Evolutionary conservation across 768 basidiomycete species (phyloP).

Genomic region (Pulveroboletus sp.): DNA sequence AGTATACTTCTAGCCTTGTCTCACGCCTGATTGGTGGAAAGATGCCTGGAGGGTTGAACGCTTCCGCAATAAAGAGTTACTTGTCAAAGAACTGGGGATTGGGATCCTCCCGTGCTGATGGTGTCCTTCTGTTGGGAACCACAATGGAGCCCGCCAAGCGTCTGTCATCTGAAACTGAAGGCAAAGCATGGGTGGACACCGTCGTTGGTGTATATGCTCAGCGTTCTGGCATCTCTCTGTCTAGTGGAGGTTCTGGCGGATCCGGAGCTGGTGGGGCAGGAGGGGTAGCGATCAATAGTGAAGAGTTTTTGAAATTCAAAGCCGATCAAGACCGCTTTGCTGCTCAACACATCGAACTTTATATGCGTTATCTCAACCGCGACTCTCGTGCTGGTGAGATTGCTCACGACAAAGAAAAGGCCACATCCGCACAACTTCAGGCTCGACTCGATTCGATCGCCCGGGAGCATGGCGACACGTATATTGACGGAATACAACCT

Average conservation of each 20-base stretch:
- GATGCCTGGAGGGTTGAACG: slow-evolving; percentile 99
- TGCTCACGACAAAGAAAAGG: slow-evolving; percentile 83
- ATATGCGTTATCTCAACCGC: slow-evolving; percentile 93
- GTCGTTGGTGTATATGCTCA: slow-evolving; percentile 84
- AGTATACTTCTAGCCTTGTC: slow-evolving; percentile 86
- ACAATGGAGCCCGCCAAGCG: slow-evolving; percentile 95
- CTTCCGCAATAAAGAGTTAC: slow-evolving; percentile 83
- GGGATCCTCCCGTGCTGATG: slow-evolving; percentile 86
- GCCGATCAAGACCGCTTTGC: slow-evolving; percentile 90
- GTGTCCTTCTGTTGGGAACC: slow-evolving; percentile 83
- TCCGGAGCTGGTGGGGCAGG: slow-evolving; percentile 55
- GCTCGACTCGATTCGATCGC: slow-evolving; percentile 82
- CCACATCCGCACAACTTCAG: slow-evolving; percentile 66
- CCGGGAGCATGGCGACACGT: slow-evolving; percentile 88
- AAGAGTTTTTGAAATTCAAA: slow-evolving; percentile 97
- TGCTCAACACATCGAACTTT: slow-evolving; percentile 88
- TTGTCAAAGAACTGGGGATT: slow-evolving; percentile 93
- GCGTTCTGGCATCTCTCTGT: slow-evolving; percentile 81
- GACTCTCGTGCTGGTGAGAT: slow-evolving; percentile 93
- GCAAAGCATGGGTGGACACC: slow-evolving; percentile 87
- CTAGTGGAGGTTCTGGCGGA: slow-evolving; percentile 59
- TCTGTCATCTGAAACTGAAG: slow-evolving; percentile 84
- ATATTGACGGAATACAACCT: slow-evolving; percentile 93
- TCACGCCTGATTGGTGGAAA: slow-evolving; percentile 91
- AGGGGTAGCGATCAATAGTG: slow-evolving; percentile 94